Percentiles rank a stretch among this genome's conserved stretches.
Evolutionary conservation across 2,329 filamentous ascomycete species (phyloP).

Genomic region (Fusarium marasasianum): DNA sequence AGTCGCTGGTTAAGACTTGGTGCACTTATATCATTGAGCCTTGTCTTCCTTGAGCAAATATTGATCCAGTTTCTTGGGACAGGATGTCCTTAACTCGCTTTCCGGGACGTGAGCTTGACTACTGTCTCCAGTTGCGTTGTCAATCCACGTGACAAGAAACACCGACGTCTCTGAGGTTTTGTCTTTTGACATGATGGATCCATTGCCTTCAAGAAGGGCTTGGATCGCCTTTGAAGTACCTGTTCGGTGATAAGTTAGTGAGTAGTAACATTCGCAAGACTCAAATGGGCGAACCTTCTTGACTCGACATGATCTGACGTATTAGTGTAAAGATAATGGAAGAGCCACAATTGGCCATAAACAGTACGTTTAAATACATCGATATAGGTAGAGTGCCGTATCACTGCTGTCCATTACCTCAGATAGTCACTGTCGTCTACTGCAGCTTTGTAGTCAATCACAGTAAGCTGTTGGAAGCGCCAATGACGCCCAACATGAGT

Average conservation of each 20-base stretch:
- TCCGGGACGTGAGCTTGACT: background rate
- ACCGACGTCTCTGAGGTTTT: accelerated
- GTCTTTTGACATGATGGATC: background rate
- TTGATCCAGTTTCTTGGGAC: background rate
- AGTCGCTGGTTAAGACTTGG: constrained; percentile 44
- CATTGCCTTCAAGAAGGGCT: background rate
- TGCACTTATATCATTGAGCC: background rate
- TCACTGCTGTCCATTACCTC: background rate
- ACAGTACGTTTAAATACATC: background rate
- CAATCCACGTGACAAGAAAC: background rate
- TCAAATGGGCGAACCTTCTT: background rate
- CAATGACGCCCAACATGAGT: background rate
- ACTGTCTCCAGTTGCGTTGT: accelerated
- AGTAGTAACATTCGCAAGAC: background rate
- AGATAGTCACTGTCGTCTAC: background rate
- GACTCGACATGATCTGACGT: background rate
- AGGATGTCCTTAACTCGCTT: background rate
- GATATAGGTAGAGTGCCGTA: background rate
- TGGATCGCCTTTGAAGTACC: background rate
- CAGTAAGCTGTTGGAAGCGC: background rate
- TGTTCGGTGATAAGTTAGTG: background rate
- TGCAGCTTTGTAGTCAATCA: background rate
- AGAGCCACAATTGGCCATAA: background rate
- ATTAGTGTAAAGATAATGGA: background rate
- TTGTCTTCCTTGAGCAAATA: background rate